Conservation (phyloP, 345 rosid genomes). For the Sonneratia alba region DNA sequence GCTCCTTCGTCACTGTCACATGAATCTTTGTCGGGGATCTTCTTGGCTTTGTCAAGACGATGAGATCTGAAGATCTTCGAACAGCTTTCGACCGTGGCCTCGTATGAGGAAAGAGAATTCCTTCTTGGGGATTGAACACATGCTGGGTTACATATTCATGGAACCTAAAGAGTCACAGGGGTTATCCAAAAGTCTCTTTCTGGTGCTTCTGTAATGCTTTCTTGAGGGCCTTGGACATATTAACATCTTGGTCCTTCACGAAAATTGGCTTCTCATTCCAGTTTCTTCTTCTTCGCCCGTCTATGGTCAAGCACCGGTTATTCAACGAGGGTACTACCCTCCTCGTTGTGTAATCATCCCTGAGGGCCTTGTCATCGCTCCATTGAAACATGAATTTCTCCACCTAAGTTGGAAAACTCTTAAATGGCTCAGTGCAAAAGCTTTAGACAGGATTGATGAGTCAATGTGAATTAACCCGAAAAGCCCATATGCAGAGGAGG, state of each 20-base stretch:
- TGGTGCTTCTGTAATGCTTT: not conserved
- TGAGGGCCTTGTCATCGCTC: constrained; percentile 3
- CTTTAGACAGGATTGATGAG: not conserved
- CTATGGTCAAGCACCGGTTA: not conserved
- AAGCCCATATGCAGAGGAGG: not conserved
- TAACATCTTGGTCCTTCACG: not conserved
- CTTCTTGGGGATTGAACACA: too few relatives aligned
- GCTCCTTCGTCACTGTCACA: too few relatives aligned
- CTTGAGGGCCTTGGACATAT: not conserved
- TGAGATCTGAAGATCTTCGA: too few relatives aligned
- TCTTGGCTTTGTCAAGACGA: too few relatives aligned
- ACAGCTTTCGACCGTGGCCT: not conserved
- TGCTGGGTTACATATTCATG: not conserved
- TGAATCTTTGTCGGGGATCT: too few relatives aligned
- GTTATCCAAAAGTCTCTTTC: not conserved
- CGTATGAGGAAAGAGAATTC: too few relatives aligned
- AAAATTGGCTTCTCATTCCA: not conserved
- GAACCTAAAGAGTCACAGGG: not conserved
- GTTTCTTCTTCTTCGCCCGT: constrained; percentile 4
- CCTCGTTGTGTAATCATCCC: constrained; percentile 2
- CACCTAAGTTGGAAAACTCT: not conserved
- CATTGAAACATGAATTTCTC: constrained; percentile 7
- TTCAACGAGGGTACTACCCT: not conserved
- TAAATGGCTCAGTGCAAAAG: not conserved
- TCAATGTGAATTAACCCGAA: not conserved